A percentile compares a stretch with the other conserved stretches of the same genome.
phyloP scores from a whole-genome alignment of 352 stramenopile species.

The Phytophthora pini region DNA sequence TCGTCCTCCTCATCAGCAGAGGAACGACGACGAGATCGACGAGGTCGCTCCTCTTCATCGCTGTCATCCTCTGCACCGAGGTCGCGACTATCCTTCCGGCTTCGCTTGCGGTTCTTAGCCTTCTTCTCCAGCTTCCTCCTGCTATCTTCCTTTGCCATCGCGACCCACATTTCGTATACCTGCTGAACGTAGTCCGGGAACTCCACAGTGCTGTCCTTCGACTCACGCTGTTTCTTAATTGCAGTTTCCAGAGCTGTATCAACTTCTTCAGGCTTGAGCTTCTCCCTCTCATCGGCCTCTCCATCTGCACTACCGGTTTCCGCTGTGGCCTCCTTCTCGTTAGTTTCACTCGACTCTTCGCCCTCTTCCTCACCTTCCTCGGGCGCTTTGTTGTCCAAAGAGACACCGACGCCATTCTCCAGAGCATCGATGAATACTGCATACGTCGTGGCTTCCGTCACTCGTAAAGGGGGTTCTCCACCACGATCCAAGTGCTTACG shows the following conservation, averaged over 20 bases:
- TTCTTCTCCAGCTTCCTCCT: constrained; percentile 36
- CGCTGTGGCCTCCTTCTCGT: not conserved
- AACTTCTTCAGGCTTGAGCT: constrained; percentile 23
- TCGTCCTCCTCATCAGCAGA: constrained; percentile 37
- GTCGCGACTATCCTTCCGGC: constrained; percentile 35
- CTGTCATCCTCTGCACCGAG: constrained; percentile 17
- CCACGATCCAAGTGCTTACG: constrained; percentile 37
- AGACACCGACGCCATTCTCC: constrained; percentile 35
- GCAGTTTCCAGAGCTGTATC: constrained; percentile 27
- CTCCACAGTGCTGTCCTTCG: constrained; percentile 24
- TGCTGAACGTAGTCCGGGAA: constrained; percentile 49
- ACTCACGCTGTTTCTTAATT: constrained; percentile 33
- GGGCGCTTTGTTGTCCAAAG: constrained; percentile 53
- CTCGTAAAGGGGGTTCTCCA: constrained; percentile 35
- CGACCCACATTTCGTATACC: constrained; percentile 54
- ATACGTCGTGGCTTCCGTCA: constrained; percentile 44
- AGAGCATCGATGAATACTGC: constrained; percentile 47
- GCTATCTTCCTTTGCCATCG: constrained; percentile 42
- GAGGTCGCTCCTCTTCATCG: constrained; percentile 25
- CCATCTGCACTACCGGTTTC: not conserved
- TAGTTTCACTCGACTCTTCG: constrained; percentile 4
- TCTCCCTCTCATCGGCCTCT: constrained; percentile 17
- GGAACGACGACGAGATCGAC: constrained; percentile 39
- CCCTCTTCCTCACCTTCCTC: constrained; percentile 70
- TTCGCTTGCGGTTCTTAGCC: constrained; percentile 21